These are phyloP conservation scores for Cryptosporidium bovis DNA, from an alignment of 169 alveolate genomes.

Conservation along the genomic window DNA sequence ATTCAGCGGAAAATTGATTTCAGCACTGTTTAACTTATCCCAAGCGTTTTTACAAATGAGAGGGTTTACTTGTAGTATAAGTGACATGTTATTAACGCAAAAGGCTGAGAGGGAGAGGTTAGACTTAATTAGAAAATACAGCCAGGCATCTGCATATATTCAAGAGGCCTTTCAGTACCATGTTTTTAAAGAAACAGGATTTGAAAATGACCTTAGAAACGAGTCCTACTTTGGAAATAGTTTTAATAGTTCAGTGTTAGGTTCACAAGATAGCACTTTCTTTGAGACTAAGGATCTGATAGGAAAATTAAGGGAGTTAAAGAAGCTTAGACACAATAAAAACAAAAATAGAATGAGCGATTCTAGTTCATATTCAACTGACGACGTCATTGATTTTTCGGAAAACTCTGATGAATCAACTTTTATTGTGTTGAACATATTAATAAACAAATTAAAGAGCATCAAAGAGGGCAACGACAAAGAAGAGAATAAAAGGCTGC, in stretches of 20 bases:
- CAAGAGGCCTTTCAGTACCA: slow-evolving; percentile 61
- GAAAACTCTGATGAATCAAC: background rate
- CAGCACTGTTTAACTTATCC: slow-evolving; percentile 91
- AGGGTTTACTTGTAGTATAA: slow-evolving; percentile 95
- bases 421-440: background rate
- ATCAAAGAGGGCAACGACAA: slow-evolving; percentile 9
- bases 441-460: background rate
- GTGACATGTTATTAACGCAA: slow-evolving; percentile 90
- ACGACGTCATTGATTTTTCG: slow-evolving; percentile 26
- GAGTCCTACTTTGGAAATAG: slow-evolving; percentile 16
- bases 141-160: slow-evolving; percentile 55
- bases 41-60: slow-evolving; percentile 91
- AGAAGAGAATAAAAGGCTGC: slow-evolving; percentile 12
- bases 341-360: background rate
- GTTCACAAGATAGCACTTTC: background rate
- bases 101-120: slow-evolving; percentile 86
- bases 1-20: slow-evolving; percentile 92
- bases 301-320: slow-evolving; percentile 15
- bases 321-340: background rate
- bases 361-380: background rate
- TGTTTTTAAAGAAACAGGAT: slow-evolving; percentile 43
- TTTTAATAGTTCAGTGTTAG: background rate
- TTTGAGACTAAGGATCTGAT: background rate
- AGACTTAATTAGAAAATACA: slow-evolving; percentile 76
- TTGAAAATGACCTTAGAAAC: slow-evolving; percentile 28